Base-by-base conservation (phyloP, 106 monocot species). In the Dioscorea dumetorum region DNA sequence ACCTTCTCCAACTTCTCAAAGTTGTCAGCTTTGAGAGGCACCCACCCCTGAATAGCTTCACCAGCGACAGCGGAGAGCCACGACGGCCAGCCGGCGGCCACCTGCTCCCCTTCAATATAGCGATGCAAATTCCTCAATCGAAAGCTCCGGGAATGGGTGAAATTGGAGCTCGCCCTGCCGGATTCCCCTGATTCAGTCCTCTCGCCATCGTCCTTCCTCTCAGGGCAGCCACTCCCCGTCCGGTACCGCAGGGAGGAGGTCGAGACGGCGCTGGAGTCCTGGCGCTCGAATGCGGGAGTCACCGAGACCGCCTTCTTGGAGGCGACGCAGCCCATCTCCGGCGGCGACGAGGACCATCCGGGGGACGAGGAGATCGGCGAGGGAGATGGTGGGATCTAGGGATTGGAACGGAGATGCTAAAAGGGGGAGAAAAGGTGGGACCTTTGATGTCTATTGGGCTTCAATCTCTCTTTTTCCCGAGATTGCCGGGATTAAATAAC, bases 1-100 rank as follows among this genome's bases (percentile, higher is more conserved):
- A 89, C 88, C 88, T 89, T 89, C 71, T 89, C 88, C 73, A 89
- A 53, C 63, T 89, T 89, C 85, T 89, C 78, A 74, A 77, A 89
- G 57, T 72, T 76, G 73, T 89, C 88, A 48, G 79, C 73, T 67
- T 82, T 82, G 34, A 82, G 88, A 4, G 88, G 88, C 49, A 84
- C 72, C 88, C 88, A 88, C 18, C 88, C 88, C 34, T 78, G 75
- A 63, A 89, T 84, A 49, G 88, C 88, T 57, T 89, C 85, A 0
- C 85, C 77, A 50, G 88, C 88, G 17, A 89, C 79, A 8, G 76
- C 68, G 24, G 62, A 72, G 49, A 89, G 82, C 88, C 88, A 89
- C 11, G 79, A 59, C 12, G 88, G 88, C 88, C 88, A 88, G 16
- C 88, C 88, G 34, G 88, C 88, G 24, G 88, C 88, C 2, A 82